Percentiles rank a stretch among this genome's conserved stretches.
These are phyloP conservation scores for Spatholobus suberectus DNA, from an alignment of 306 rosid species.

Conservation along the genomic window DNA sequence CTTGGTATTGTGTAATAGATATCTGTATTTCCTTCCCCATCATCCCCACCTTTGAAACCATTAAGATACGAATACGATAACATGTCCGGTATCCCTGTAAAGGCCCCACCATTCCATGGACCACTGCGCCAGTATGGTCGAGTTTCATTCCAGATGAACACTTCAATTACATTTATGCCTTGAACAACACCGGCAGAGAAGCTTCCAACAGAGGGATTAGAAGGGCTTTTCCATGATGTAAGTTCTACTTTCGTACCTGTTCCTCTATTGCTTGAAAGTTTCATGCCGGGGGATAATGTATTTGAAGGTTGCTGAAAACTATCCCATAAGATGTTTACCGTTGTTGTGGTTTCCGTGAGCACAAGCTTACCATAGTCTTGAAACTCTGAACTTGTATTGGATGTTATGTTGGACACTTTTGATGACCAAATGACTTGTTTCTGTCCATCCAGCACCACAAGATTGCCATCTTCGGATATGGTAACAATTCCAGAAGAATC, in stretches of 20 bases:
- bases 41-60: neutral
- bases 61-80: neutral
- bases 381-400: slow-evolving; percentile 1
- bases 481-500: neutral
- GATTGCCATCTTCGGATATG: neutral
- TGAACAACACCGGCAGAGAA: neutral
- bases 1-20: neutral
- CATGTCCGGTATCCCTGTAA: slow-evolving; percentile 34
- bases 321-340: slow-evolving; percentile 30
- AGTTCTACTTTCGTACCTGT: neutral
- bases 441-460: slow-evolving; percentile 38
- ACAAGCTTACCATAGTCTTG: slow-evolving; percentile 46
- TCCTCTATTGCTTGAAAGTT: neutral
- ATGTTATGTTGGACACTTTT: neutral
- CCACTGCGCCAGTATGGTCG: slow-evolving; percentile 37
- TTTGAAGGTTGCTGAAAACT: slow-evolving; percentile 48
- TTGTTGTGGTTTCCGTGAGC: slow-evolving; percentile 1
- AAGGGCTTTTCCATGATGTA: slow-evolving; percentile 42
- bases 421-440: slow-evolving; percentile 43
- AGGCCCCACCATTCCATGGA: slow-evolving; percentile 26
- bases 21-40: neutral
- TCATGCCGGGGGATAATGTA: slow-evolving; percentile 25
- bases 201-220: slow-evolving; percentile 41
- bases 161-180: neutral
- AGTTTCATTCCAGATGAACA: slow-evolving; percentile 35